Conservation (phyloP, 208 protist species). For the Herpetomonas samuelpessoai region DNA sequence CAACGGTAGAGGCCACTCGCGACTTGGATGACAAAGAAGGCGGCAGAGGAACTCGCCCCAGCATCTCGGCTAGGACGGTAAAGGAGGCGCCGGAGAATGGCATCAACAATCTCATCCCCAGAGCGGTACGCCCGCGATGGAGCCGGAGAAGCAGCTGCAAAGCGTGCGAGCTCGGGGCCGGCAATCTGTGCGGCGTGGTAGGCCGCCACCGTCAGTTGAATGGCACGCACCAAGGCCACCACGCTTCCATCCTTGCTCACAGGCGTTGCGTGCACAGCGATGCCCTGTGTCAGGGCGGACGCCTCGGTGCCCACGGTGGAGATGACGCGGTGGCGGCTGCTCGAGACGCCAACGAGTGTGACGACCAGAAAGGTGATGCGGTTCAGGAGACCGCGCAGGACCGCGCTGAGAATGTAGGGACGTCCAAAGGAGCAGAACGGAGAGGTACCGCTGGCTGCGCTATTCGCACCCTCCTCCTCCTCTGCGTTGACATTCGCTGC, state of each 20-base stretch:
- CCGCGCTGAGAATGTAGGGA: constrained; percentile 54
- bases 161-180: constrained; percentile 45
- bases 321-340: constrained; percentile 16
- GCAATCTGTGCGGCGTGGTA: constrained; percentile 60
- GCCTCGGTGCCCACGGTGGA: not conserved
- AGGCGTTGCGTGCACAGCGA: not conserved
- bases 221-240: constrained; percentile 17
- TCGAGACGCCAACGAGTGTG: constrained; percentile 58
- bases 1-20: constrained; percentile 40
- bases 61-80: not conserved
- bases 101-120: constrained; percentile 31
- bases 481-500: constrained; percentile 2
- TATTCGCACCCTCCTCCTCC: not conserved
- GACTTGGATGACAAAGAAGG: constrained; percentile 32
- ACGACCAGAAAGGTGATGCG: constrained; percentile 50
- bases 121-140: constrained; percentile 6
- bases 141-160: constrained; percentile 15
- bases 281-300: not conserved
- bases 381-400: constrained; percentile 50
- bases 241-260: constrained; percentile 18
- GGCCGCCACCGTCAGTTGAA: constrained; percentile 61
- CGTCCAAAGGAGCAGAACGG: constrained; percentile 66
- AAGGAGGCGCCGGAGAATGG: constrained; percentile 27
- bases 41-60: not conserved
- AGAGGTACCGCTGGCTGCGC: constrained; percentile 2